Evolutionary conservation across 805 yeast genomes (phyloP).

Genomic region (Teunomyces panamensis): DNA sequence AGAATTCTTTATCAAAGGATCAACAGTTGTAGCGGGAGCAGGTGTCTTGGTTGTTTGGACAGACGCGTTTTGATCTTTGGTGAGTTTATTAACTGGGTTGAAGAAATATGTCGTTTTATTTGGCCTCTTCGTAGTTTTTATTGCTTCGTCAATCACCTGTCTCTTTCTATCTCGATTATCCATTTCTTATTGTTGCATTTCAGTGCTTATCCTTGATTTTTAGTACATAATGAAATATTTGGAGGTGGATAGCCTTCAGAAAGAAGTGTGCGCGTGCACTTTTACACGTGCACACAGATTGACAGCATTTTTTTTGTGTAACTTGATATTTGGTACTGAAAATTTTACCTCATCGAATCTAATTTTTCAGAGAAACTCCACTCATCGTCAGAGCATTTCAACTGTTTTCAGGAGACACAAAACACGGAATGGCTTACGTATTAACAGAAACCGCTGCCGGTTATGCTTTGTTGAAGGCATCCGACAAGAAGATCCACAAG

Average conservation of each 20-base stretch:
- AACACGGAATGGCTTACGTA: conserved; percentile 66
- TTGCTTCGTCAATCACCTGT: conserved; percentile 6
- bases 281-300: too few relatives aligned
- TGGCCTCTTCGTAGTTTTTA: conserved; percentile 10
- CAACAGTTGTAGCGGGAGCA: not conserved
- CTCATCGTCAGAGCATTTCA: conserved; percentile 3
- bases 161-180: conserved; percentile 1
- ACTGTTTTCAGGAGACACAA: conserved; percentile 1
- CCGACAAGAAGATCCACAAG: conserved; percentile 96
- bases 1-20: too few relatives aligned
- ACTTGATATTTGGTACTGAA: not conserved
- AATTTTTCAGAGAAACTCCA: conserved; percentile 3
- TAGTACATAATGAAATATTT: too few relatives aligned
- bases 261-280: too few relatives aligned
- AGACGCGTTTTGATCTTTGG: conserved; percentile 1
- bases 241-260: too few relatives aligned
- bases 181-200: not conserved
- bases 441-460: conserved; percentile 99
- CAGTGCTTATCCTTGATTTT: not conserved
- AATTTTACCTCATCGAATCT: conserved; percentile 3
- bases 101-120: conserved; percentile 33
- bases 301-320: not conserved
- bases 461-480: conserved; percentile 94
- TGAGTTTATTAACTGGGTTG: conserved; percentile 31
- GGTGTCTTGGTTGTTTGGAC: not conserved